Evolutionary conservation across 805 yeast genomes (phyloP).

Genomic region (Allodekkera sacchari): DNA sequence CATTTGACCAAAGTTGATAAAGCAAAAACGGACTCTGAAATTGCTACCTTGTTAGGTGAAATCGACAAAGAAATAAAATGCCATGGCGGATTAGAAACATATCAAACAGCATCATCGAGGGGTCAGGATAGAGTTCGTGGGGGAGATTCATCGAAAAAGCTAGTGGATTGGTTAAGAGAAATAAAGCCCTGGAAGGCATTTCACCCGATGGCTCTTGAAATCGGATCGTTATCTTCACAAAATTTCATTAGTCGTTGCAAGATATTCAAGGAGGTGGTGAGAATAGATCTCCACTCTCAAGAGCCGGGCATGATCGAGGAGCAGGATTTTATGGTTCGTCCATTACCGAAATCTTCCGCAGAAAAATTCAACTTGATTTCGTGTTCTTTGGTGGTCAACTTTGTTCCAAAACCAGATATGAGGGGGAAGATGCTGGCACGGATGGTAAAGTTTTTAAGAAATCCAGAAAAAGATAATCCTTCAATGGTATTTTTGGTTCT

Average conservation of each 20-base stretch:
- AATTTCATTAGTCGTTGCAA: slow-evolving; percentile 60
- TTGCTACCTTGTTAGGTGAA: slow-evolving; percentile 33
- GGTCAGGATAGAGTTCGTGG: slow-evolving; percentile 80
- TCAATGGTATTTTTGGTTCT: slow-evolving; percentile 65
- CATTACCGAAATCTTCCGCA: slow-evolving; percentile 37
- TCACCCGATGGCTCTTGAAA: slow-evolving; percentile 52
- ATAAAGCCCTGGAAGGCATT: slow-evolving; percentile 6
- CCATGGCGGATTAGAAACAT: slow-evolving; percentile 70
- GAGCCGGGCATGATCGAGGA: slow-evolving; percentile 52
- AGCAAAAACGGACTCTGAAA: slow-evolving; percentile 3
- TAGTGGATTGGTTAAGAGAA: slow-evolving; percentile 63
- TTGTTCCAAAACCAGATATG: slow-evolving; percentile 62
- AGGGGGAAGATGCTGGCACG: slow-evolving; percentile 74
- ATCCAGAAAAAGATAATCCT: slow-evolving; percentile 15
- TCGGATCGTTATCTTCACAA: slow-evolving; percentile 68
- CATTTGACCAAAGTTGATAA: slow-evolving; percentile 4
- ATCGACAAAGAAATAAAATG: slow-evolving; percentile 54
- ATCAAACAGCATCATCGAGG: slow-evolving; percentile 77
- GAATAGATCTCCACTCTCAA: slow-evolving; percentile 79
- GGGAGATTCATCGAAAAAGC: slow-evolving; percentile 81
- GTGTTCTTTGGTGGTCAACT: slow-evolving; percentile 81
- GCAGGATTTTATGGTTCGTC: slow-evolving; percentile 81
- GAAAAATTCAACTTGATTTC: slow-evolving; percentile 62
- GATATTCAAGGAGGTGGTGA: slow-evolving; percentile 40
- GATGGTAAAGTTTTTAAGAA: slow-evolving; percentile 46